Conservation (phyloP, 2,329 filamentous ascomycete species). For the Chaetomiaceae sp. region DNA sequence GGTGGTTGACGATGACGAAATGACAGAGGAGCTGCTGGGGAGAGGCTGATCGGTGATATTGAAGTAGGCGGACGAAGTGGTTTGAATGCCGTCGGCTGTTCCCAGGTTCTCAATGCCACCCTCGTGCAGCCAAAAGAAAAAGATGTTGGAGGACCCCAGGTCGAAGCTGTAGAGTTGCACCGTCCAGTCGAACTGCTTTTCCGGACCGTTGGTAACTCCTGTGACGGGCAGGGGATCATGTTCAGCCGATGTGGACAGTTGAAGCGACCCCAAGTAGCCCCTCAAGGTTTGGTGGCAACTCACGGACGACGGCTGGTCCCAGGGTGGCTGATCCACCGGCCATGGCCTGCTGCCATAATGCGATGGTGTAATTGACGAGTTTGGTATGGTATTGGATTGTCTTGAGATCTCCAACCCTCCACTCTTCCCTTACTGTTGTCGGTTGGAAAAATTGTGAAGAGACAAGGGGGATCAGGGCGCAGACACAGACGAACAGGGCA, state of each 20-base stretch:
- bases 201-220: not conserved
- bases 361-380: slow-evolving; percentile 11
- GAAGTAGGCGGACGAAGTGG: slow-evolving; percentile 13
- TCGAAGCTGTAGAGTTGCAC: slow-evolving; percentile 10
- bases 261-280: no score
- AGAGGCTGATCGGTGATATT: slow-evolving; percentile 6
- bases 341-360: slow-evolving; percentile 10
- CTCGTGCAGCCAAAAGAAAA: slow-evolving; percentile 11
- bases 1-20: not conserved
- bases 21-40: not conserved
- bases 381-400: slow-evolving; percentile 9
- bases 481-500: no score
- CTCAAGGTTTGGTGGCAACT: not conserved
- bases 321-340: not conserved
- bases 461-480: not conserved
- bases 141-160: slow-evolving; percentile 1
- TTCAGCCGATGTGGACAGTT: no score
- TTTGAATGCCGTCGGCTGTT: not conserved
- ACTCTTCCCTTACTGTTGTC: not conserved
- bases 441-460: slow-evolving; percentile 14
- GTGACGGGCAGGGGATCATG: not conserved
- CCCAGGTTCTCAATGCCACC: not conserved
- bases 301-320: slow-evolving; percentile 9
- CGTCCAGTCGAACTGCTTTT: slow-evolving; percentile 4
- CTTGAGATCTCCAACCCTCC: slow-evolving; percentile 2